A percentile compares a stretch with the other conserved stretches of the same genome.
Conservation (phyloP, 1,139 yeast genomes). For the Nakaseomyces uthaithaninus region DNA sequence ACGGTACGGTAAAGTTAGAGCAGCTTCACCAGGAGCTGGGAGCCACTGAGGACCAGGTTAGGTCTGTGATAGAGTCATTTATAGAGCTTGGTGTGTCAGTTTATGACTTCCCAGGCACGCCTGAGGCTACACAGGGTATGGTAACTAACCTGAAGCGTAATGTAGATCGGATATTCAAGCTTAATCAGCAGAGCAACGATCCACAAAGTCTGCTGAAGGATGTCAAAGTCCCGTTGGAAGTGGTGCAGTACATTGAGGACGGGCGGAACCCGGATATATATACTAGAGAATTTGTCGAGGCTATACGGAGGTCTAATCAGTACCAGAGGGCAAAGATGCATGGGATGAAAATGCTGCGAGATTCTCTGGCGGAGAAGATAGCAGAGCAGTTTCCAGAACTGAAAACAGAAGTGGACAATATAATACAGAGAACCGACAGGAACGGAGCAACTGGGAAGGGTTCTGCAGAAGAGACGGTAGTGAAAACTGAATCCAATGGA, state of each 20-base stretch:
- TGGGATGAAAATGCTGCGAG: conserved; percentile 52
- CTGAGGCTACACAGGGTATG: conserved; percentile 51
- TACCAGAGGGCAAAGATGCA: conserved; percentile 73
- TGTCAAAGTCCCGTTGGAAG: conserved; percentile 64
- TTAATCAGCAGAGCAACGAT: conserved; percentile 29
- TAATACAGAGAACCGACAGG: conserved; percentile 37
- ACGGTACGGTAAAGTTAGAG: not conserved
- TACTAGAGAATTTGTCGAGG: conserved; percentile 91
- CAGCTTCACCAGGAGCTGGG: conserved; percentile 36
- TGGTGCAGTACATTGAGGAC: conserved; percentile 78
- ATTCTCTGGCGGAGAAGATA: conserved; percentile 60
- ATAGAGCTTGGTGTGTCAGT: conserved; percentile 85
- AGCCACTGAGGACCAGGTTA: conserved; percentile 51
- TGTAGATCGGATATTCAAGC: conserved; percentile 29
- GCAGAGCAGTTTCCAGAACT: conserved; percentile 72
- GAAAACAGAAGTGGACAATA: conserved; percentile 43
- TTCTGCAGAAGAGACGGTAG: too few relatives aligned
- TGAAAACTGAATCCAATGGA: not conserved
- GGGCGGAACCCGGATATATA: conserved; percentile 96
- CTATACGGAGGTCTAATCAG: conserved; percentile 82
- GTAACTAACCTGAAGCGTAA: conserved; percentile 35
- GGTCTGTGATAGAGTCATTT: conserved; percentile 70
- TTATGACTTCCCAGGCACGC: conserved; percentile 87
- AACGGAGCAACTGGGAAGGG: not conserved
- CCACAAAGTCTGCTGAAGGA: conserved; percentile 32